These are phyloP conservation scores for Exophiala sp. DNA, from an alignment of 2,329 filamentous ascomycete species.

Conservation along the genomic window DNA sequence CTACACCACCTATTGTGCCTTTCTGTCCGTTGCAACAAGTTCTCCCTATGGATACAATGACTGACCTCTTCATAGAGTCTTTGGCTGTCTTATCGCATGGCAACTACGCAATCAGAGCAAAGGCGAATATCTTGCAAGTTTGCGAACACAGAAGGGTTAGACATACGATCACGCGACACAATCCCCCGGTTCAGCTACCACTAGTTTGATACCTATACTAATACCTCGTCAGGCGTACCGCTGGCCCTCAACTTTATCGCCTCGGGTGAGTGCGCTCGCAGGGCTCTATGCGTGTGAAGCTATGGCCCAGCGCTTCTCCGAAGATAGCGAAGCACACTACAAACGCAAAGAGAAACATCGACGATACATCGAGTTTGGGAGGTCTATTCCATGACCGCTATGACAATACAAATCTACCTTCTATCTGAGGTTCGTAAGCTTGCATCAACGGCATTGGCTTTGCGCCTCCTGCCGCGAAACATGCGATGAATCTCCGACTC, in stretches of 20 bases:
- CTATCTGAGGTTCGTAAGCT: slow-evolving; percentile 31
- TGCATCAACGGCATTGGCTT: slow-evolving; percentile 26
- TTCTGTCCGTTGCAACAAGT: slow-evolving; percentile 57
- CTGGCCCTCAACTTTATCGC: slow-evolving; percentile 87
- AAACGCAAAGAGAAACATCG: slow-evolving; percentile 1
- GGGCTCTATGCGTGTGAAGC: slow-evolving; percentile 47
- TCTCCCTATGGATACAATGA: slow-evolving; percentile 3
- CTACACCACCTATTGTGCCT: slow-evolving; percentile 72
- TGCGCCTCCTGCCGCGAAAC: slow-evolving; percentile 11
- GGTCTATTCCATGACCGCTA: slow-evolving; percentile 16
- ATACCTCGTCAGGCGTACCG: slow-evolving; percentile 60
- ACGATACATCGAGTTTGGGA: slow-evolving; percentile 12
- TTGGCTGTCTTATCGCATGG: slow-evolving; percentile 60
- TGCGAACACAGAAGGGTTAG: slow-evolving; percentile 77
- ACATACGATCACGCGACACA: background rate
- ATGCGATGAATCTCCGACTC: too few species aligned
- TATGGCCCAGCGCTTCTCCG: slow-evolving; percentile 50
- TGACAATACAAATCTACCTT: slow-evolving; percentile 33
- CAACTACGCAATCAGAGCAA: slow-evolving; percentile 60
- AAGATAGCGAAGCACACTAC: background rate
- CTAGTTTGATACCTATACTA: slow-evolving; percentile 25
- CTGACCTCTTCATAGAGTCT: slow-evolving; percentile 46
- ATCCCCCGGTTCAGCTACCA: background rate
- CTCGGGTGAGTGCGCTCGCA: slow-evolving; percentile 69
- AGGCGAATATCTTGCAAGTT: slow-evolving; percentile 69